Evolutionary conservation across 495 filamentous ascomycete genomes (phyloP).

Genomic region (Daldinia loculata): DNA sequence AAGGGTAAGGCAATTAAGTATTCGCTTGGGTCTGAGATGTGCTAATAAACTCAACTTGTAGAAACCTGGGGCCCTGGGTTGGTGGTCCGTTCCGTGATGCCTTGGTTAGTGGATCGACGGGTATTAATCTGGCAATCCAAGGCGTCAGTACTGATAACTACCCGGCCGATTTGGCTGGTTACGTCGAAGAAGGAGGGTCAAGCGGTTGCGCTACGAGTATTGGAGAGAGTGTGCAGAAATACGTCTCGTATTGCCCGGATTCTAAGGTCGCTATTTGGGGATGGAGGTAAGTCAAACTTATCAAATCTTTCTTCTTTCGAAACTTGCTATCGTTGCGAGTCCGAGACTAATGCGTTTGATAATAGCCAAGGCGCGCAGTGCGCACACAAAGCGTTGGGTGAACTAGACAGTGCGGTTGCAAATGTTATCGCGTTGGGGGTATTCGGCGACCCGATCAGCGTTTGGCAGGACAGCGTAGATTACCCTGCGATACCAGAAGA

Average conservation of each 20-base stretch:
- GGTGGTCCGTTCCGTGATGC: conserved; percentile 35
- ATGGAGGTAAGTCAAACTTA: conserved; percentile 34
- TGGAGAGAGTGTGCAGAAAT: conserved; percentile 24
- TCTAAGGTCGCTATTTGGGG: conserved; percentile 38
- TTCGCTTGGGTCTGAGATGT: not conserved
- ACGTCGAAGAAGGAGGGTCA: conserved; percentile 36
- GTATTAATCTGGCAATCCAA: conserved; percentile 30
- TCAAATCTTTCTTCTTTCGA: not conserved
- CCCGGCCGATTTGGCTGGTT: conserved; percentile 36
- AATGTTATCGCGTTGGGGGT: conserved; percentile 40
- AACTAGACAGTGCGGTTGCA: conserved; percentile 17
- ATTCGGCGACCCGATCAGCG: conserved; percentile 34
- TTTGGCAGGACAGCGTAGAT: conserved; percentile 34
- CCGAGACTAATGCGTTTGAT: not conserved
- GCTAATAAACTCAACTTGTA: conserved; percentile 13
- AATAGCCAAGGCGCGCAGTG: conserved; percentile 40
- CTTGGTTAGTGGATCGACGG: conserved; percentile 12
- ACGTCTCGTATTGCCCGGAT: conserved; percentile 25
- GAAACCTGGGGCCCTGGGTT: conserved; percentile 39
- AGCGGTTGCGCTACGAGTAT: conserved; percentile 32
- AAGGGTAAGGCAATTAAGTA: conserved; percentile 28
- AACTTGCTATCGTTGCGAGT: not conserved
- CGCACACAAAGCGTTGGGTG: conserved; percentile 34
- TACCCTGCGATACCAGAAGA: conserved; percentile 25
- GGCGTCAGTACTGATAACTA: conserved; percentile 36